phyloP scores from a whole-genome alignment of 2,329 filamentous ascomycete genomes.

The Ophiostoma populinum region DNA sequence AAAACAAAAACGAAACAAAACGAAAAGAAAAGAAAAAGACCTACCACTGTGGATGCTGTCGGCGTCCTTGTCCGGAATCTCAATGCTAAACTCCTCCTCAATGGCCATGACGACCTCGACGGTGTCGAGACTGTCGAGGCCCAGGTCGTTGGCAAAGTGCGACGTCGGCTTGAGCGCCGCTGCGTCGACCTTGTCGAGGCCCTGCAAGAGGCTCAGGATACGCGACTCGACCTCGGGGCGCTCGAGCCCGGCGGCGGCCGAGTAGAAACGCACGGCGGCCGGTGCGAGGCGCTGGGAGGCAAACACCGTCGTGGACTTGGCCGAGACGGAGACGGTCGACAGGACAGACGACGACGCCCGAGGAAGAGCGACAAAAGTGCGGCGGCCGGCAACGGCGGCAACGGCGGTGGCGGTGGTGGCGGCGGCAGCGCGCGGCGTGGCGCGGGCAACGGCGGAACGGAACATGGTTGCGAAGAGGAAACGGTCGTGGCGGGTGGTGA shows the following conservation, averaged over 20 bases:
- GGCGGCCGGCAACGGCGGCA: conserved; percentile 31
- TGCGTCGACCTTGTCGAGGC: conserved; percentile 89
- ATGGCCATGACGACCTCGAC: conserved; percentile 99
- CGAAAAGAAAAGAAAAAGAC: conserved; percentile 18
- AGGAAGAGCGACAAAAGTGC: too few species aligned
- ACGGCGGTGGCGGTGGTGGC: conserved; percentile 32
- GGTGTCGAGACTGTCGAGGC: conserved; percentile 91
- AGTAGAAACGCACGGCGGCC: conserved; percentile 70
- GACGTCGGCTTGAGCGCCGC: conserved; percentile 63
- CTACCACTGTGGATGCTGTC: conserved; percentile 86
- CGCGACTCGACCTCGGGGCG: conserved; percentile 63
- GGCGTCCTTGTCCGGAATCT: conserved; percentile 95
- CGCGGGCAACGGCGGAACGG: conserved; percentile 44
- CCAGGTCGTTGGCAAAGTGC: conserved; percentile 95
- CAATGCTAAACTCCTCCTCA: conserved; percentile 84
- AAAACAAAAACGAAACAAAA: not conserved
- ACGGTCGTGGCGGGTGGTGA: not conserved
- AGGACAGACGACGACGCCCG: too few species aligned
- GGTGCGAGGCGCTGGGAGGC: too few species aligned
- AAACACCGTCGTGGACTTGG: too few species aligned
- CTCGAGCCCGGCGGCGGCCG: conserved; percentile 54
- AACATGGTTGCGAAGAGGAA: conserved; percentile 50
- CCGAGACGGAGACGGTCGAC: too few species aligned
- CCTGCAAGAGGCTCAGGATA: conserved; percentile 82
- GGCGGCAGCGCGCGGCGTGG: conserved; percentile 39